A percentile compares a stretch with the other conserved stretches of the same genome.
These are phyloP conservation scores for Nakazawaea siamensis DNA, from an alignment of 805 yeast species.

Conservation along the genomic window DNA sequence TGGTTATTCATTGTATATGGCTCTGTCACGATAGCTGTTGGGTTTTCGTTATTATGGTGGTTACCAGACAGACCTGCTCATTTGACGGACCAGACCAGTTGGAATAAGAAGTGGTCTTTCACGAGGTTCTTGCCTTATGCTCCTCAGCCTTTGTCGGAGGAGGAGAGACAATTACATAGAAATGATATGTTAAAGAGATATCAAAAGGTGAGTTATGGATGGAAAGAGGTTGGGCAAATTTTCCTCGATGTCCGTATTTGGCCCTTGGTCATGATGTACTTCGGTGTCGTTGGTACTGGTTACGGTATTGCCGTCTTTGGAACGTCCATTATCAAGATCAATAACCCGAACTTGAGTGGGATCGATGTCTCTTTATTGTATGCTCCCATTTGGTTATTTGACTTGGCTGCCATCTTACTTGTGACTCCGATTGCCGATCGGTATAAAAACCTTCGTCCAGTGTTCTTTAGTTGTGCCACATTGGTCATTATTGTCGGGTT, in stretches of 20 bases:
- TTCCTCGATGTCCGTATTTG: constrained; percentile 60
- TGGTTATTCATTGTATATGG: constrained; percentile 84
- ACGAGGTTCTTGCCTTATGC: constrained; percentile 13
- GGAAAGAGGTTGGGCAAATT: constrained; percentile 47
- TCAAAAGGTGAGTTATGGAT: constrained; percentile 41
- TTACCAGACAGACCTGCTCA: constrained; percentile 68
- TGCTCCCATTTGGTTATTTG: constrained; percentile 90
- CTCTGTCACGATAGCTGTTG: constrained; percentile 52
- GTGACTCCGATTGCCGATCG: constrained; percentile 78
- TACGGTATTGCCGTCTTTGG: constrained; percentile 81
- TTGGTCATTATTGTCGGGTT: constrained; percentile 67
- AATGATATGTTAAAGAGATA: constrained; percentile 52
- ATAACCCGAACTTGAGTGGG: constrained; percentile 54
- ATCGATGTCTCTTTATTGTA: constrained; percentile 67
- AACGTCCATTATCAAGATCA: constrained; percentile 60
- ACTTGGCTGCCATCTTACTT: constrained; percentile 62
- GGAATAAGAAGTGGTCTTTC: constrained; percentile 8
- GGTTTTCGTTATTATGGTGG: constrained; percentile 70
- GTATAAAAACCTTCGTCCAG: constrained; percentile 48
- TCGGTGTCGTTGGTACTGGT: constrained; percentile 91
- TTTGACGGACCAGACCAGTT: constrained; percentile 9
- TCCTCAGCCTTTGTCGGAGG: constrained; percentile 39
- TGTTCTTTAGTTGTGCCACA: constrained; percentile 55
- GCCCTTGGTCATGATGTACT: constrained; percentile 83
- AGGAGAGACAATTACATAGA: constrained; percentile 49